Evolutionary conservation across 140 eudicot genomes (phyloP), one percentile per base, ranked within the genome.

Genomic region (Cichorium intybus): DNA sequence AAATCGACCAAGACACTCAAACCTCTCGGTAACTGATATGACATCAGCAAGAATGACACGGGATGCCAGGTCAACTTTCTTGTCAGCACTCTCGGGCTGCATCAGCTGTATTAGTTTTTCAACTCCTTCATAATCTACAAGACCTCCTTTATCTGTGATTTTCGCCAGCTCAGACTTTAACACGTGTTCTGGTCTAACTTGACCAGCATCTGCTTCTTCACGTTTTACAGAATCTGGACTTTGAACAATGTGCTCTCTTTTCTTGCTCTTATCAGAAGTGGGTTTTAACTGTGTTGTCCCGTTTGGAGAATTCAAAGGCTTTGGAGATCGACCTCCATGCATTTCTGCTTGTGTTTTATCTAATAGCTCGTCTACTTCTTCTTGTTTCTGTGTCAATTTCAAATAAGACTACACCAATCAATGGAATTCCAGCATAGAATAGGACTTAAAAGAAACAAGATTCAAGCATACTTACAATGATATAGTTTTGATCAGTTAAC

Each of bases 241-340:
- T 26, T 81, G n/a, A n/a, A n/a, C n/a, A n/a, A n/a, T n/a, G n/a
- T n/a, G 90, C 49, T 92, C 99, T 81, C 99, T 75, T 56, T 92
- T 92, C 81, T 85, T 92, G 46, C 89, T 87, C 79, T n/a, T n/a
- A n/a, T n/a, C n/a, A n/a, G n/a, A n/a, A n/a, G n/a, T n/a, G n/a
- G n/a, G n/a, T n/a, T 77, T 92, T 23, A 62, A 66, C 21, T 83
- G 99, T 9, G 93, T 46, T 7, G 94, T 55, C 28, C 79, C 70
- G 15, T 63, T 73, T 10, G 90, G 78, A 54, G 80, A 78, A 73
- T 75, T 85, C 67, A 73, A 28, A 24, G 95, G 84, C 73, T 88
- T 92, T 17, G 97, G 99, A 46, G 99, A 88, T 56, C 84, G 96
- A 17, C 83, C 88, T 74, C 92, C 87, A 88, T 85, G 64, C 99